Conservation (phyloP, 2,329 filamentous ascomycete species). For the Claviceps sp. region DNA sequence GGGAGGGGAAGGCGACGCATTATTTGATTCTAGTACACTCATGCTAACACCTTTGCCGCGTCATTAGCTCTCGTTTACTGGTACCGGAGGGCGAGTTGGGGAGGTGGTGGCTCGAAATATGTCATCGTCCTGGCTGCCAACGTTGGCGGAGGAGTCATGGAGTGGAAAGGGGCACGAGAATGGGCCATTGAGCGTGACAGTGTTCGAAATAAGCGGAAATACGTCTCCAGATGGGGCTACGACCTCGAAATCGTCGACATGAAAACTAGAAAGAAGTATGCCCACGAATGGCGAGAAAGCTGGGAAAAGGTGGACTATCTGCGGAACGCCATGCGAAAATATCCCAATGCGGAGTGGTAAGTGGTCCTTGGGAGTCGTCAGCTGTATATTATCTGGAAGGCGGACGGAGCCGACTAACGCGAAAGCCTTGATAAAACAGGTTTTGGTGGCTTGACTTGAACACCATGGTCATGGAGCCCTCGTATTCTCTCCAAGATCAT, state of each 20-base stretch:
- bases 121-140: conserved; percentile 92
- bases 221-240: conserved; percentile 80
- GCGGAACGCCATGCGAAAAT: conserved; percentile 77
- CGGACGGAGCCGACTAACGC: neutral
- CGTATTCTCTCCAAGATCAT: conserved; percentile 77
- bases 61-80: conserved; percentile 35
- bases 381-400: neutral
- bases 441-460: conserved; percentile 99
- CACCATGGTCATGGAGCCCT: conserved; percentile 95
- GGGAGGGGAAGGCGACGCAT: neutral
- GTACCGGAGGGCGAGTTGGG: conserved; percentile 58
- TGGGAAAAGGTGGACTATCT: conserved; percentile 99
- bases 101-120: conserved; percentile 80
- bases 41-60: neutral
- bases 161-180: conserved; percentile 93
- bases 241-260: conserved; percentile 94
- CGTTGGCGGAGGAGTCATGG: conserved; percentile 92
- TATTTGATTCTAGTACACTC: neutral
- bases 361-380: conserved; percentile 13
- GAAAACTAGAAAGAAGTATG: conserved; percentile 97
- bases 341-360: conserved; percentile 92
- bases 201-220: conserved; percentile 86
- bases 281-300: conserved; percentile 96
- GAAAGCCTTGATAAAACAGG: conserved; percentile 42
- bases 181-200: conserved; percentile 98